A percentile compares a stretch with the other conserved stretches of the same genome.
phyloP scores from a whole-genome alignment of 495 filamentous ascomycete species.

The Usnea hakonensis region DNA sequence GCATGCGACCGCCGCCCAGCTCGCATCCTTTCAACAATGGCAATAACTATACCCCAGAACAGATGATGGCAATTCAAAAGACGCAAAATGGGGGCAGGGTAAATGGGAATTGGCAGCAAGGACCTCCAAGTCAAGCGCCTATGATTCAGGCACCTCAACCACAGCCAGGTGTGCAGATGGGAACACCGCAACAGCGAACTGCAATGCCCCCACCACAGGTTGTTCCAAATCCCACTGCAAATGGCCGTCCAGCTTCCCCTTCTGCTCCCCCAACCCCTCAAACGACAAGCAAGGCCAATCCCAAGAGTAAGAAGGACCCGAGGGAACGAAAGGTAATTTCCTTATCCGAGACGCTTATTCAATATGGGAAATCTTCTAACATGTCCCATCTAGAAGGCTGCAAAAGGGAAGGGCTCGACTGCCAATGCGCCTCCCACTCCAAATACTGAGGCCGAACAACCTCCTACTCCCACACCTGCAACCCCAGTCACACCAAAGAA shows the following conservation, averaged over 20 bases:
- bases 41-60: slow-evolving; percentile 53
- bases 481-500: slow-evolving; percentile 85
- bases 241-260: slow-evolving; percentile 69
- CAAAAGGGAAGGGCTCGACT: slow-evolving; percentile 64
- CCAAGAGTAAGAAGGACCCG: slow-evolving; percentile 72
- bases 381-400: slow-evolving; percentile 38
- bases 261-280: slow-evolving; percentile 77
- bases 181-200: slow-evolving; percentile 65
- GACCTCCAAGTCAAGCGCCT: slow-evolving; percentile 50
- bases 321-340: slow-evolving; percentile 72
- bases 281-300: slow-evolving; percentile 65
- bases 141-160: slow-evolving; percentile 56
- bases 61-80: slow-evolving; percentile 35
- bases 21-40: slow-evolving; percentile 68
- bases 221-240: slow-evolving; percentile 53
- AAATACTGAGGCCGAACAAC: slow-evolving; percentile 62
- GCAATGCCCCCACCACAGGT: slow-evolving; percentile 88
- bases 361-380: slow-evolving; percentile 2
- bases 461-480: slow-evolving; percentile 69
- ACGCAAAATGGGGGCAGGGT: slow-evolving; percentile 38
- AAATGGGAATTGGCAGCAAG: slow-evolving; percentile 49
- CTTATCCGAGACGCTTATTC: slow-evolving; percentile 2
- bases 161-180: slow-evolving; percentile 55
- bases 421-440: slow-evolving; percentile 63
- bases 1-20: slow-evolving; percentile 80